Evolutionary conservation across 1,284 basidiomycete species (phyloP), one percentile per base, ranked within the genome.

Genomic region (Microbotryomycetes sp.): DNA sequence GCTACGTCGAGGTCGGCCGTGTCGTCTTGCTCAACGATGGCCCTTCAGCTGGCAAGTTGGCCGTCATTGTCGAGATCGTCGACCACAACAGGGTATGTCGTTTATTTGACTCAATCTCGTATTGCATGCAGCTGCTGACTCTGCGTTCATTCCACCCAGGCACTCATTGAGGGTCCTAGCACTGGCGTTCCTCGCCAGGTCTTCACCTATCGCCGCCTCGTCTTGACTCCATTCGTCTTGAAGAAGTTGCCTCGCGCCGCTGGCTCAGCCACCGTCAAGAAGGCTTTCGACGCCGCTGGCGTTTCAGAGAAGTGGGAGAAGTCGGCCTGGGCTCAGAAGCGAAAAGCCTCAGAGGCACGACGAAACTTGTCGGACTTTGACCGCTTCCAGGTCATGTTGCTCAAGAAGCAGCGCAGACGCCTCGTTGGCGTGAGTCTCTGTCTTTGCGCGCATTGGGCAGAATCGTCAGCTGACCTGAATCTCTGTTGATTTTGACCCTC

Each of bases 1-100:
- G 92, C 70, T 97, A 93, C 81, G 93, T 97, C 77, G 89, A 97
- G 85, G 91, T 97, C 76, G 94, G 93, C 78, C 90, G 94, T 74
- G 93, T 97, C 71, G 91, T 97, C 78, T 90, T 97, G 80, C 83
- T 97, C 81, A 90, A 89, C 79, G 80, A 87, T 69, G 94, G 93
- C 68, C 89, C 89, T 66, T 83, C 81, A 65, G 82, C 85, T 64
- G 92, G 92, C 74, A 88, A 88, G 79, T 89, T 97, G 75, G 96
- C 96, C 68, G 88, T 92, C 72, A 93, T 98, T 76, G 86, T 86
- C 65, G 93, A 97, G 80, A 92, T 98, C 79, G 92, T 98, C 71
- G 96, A 98, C 85, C 94, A 97, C 84, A 96, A 93, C 83, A 86
- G 92, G 77, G 93, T 96, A 74, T 69, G 88, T 80, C n/a, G 26